phyloP scores from a whole-genome alignment of 192 early-diverging fungal genomes.

The Chytriomyces sp. region DNA sequence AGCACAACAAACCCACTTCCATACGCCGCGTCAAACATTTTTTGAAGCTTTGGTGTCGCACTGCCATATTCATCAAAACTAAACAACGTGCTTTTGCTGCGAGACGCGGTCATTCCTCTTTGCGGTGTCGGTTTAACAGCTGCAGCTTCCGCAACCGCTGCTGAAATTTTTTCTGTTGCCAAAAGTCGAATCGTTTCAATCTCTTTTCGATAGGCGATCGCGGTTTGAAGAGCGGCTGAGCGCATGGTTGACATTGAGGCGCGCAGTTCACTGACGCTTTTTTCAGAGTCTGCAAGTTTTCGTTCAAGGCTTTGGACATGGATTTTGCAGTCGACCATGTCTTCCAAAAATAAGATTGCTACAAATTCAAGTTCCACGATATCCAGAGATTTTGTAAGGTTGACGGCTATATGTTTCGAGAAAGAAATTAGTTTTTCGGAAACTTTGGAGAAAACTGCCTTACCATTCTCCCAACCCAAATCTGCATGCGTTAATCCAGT shows the following conservation, averaged over 20 bases:
- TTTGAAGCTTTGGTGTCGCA: constrained; percentile 35
- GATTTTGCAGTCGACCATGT: constrained; percentile 41
- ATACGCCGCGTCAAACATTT: constrained; percentile 40
- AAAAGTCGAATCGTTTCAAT: constrained; percentile 28
- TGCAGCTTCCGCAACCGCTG: constrained; percentile 7
- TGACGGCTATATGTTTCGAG: constrained; percentile 30
- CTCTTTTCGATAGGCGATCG: constrained; percentile 40
- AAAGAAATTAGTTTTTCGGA: not conserved
- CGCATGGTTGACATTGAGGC: constrained; percentile 32
- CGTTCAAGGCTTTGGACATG: constrained; percentile 28
- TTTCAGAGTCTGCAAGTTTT: constrained; percentile 40
- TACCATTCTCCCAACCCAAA: constrained; percentile 55
- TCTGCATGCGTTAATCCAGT: constrained; percentile 30
- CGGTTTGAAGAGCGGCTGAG: constrained; percentile 38
- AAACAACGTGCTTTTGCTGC: constrained; percentile 27
- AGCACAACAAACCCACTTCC: constrained; percentile 33
- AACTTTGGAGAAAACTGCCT: not conserved
- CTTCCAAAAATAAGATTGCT: constrained; percentile 47
- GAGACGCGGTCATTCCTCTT: not conserved
- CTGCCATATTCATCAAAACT: constrained; percentile 27
- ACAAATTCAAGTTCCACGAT: constrained; percentile 48
- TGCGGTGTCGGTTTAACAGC: not conserved
- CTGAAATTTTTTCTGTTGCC: constrained; percentile 31
- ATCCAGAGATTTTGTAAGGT: constrained; percentile 49
- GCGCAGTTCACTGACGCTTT: constrained; percentile 33